Conservation (phyloP, 2,329 filamentous ascomycete genomes). For the Tolypocladium capitatum region DNA sequence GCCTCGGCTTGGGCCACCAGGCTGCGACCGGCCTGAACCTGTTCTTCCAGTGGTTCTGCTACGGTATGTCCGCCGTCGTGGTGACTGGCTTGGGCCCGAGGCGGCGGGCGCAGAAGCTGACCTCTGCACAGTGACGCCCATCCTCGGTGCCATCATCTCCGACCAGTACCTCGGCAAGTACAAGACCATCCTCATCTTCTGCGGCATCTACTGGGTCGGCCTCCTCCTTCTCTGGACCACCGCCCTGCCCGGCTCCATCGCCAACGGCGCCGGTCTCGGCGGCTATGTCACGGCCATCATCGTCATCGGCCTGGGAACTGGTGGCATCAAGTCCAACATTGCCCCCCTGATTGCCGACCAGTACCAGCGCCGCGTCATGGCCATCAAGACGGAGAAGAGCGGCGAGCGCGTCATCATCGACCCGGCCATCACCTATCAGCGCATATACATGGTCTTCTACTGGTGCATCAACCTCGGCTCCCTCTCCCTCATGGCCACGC, state of each 20-base stretch:
- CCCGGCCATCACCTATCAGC: conserved; percentile 50
- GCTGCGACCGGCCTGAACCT: conserved; percentile 40
- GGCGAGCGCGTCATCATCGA: conserved; percentile 54
- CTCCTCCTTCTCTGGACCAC: conserved; percentile 41
- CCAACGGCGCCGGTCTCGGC: conserved; percentile 27
- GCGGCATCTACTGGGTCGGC: conserved; percentile 43
- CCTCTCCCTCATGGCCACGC: conserved; percentile 52
- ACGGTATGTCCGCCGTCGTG: conserved; percentile 12
- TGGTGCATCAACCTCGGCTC: conserved; percentile 62
- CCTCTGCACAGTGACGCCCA: conserved; percentile 19
- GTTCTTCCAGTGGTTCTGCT: conserved; percentile 41
- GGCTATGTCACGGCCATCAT: conserved; percentile 43
- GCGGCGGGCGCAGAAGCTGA: neutral
- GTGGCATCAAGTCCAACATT: conserved; percentile 56
- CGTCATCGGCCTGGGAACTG: conserved; percentile 52
- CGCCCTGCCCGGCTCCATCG: conserved; percentile 24
- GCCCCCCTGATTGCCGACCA: conserved; percentile 50
- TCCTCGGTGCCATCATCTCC: conserved; percentile 40
- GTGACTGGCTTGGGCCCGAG: neutral
- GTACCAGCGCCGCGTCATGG: conserved; percentile 40
- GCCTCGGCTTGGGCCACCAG: conserved; percentile 40
- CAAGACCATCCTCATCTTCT: conserved; percentile 47
- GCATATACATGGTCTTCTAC: conserved; percentile 66
- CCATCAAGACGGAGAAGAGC: conserved; percentile 30
- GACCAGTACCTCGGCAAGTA: conserved; percentile 47